These are phyloP conservation scores for Avena sativa DNA, from an alignment of 176 grass and related monocot species.

Conservation along the genomic window DNA sequence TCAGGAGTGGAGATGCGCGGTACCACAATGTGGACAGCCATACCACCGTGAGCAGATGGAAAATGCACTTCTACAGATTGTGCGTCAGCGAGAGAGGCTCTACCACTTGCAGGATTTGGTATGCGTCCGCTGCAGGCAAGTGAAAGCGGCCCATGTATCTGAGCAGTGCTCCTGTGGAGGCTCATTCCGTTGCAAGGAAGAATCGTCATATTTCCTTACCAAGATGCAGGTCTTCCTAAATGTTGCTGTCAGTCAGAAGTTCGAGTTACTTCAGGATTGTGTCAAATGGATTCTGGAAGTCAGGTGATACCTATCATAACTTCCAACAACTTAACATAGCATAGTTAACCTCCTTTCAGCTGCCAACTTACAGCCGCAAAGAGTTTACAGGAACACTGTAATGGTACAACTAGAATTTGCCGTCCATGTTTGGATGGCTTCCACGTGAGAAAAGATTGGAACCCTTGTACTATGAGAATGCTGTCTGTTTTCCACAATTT, in stretches of 20 bases:
- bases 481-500: background rate
- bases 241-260: conserved; percentile 64
- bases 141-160: conserved; percentile 83
- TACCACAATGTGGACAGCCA: conserved; percentile 73
- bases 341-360: conserved; percentile 17
- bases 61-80: conserved; percentile 80
- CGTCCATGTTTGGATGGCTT: background rate
- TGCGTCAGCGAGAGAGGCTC: conserved; percentile 90
- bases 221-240: conserved; percentile 84
- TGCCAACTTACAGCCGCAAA: conserved; percentile 19
- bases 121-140: conserved; percentile 83
- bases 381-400: conserved; percentile 14
- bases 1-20: conserved; percentile 67
- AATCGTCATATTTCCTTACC: conserved; percentile 52
- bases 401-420: background rate
- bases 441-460: background rate
- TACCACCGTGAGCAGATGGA: conserved; percentile 86
- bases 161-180: conserved; percentile 87
- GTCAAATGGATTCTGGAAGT: conserved; percentile 74
- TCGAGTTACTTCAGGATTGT: conserved; percentile 71
- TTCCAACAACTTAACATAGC: background rate
- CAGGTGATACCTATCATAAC: conserved; percentile 31
- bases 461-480: background rate
- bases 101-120: conserved; percentile 94
- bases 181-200: conserved; percentile 81